Evolutionary conservation across 371 early-diverging fungal species (phyloP).

Genomic region (Fennellomyces sp.): DNA sequence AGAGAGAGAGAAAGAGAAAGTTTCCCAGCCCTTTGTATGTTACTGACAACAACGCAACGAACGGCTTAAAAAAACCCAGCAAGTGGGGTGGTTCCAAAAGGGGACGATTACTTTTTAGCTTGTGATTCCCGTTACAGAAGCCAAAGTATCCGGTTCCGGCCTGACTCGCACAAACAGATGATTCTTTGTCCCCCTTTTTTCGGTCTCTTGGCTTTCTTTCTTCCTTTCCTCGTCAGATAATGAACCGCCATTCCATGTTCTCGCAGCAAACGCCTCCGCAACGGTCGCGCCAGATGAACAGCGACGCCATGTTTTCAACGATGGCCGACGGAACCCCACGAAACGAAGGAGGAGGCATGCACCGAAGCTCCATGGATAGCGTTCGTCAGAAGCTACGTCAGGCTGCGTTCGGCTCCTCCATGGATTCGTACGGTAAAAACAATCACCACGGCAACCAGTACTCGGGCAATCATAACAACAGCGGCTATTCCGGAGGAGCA

Average conservation of each 20-base stretch:
- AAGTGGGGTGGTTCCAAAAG: neutral
- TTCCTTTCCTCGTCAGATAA: neutral
- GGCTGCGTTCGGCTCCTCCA: neutral
- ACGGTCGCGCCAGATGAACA: conserved; percentile 1
- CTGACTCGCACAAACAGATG: neutral
- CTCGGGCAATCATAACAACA: neutral
- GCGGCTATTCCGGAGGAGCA: neutral
- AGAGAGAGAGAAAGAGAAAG: neutral
- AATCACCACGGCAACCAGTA: neutral
- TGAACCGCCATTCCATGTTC: neutral
- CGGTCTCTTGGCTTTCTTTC: neutral
- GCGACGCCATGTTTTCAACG: neutral
- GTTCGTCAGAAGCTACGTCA: neutral
- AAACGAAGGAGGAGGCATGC: neutral
- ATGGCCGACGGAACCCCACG: neutral
- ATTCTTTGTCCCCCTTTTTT: neutral
- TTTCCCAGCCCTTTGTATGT: no score
- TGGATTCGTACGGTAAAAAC: neutral
- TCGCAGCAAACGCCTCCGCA: conserved; percentile 1
- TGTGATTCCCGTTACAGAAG: neutral
- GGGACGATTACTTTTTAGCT: neutral
- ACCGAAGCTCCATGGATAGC: neutral
- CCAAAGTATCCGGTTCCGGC: neutral
- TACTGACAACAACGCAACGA: no score
- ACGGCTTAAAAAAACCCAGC: neutral